Evolutionary conservation across 129 eudicot genomes (phyloP).

Genomic region (Tagetes erecta): DNA sequence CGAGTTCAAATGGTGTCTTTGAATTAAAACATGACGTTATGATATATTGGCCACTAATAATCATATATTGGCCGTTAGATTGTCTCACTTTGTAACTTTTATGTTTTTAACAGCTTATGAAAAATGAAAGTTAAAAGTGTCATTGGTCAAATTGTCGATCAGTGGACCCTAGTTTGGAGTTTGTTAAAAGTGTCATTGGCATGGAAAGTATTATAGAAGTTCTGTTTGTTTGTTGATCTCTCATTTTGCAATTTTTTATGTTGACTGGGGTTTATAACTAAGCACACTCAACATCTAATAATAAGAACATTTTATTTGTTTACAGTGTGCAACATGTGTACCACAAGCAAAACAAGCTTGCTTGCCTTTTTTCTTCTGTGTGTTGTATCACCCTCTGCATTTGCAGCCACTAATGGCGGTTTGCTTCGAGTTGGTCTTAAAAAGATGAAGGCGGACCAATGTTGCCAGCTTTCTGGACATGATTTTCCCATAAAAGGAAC

Average conservation of each 20-base stretch:
- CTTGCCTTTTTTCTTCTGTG: slow-evolving; percentile 42
- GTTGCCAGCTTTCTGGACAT: slow-evolving; percentile 43
- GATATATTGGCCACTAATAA: no score
- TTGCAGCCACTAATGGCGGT: slow-evolving; percentile 45
- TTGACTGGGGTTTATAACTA: neutral
- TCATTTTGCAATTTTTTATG: slow-evolving; percentile 2
- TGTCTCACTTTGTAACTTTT: no score
- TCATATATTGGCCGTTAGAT: no score
- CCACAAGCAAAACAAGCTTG: slow-evolving; percentile 32
- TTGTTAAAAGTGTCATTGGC: neutral
- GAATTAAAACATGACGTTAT: no score
- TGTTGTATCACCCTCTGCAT: slow-evolving; percentile 42
- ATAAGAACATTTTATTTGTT: slow-evolving; percentile 18
- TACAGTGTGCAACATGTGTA: slow-evolving; percentile 56
- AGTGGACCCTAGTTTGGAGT: no score
- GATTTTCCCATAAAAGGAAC: slow-evolving; percentile 34
- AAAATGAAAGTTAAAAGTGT: no score
- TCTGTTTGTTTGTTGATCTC: slow-evolving; percentile 18
- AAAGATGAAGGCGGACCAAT: slow-evolving; percentile 59
- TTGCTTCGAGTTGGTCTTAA: slow-evolving; percentile 71
- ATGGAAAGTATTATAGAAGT: neutral
- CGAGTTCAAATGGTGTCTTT: neutral
- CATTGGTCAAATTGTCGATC: no score
- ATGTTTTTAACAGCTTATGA: no score
- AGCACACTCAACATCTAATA: slow-evolving; percentile 13